A percentile compares a stretch with the other conserved stretches of the same genome.
Conservation (phyloP, 306 rosid genomes). For the Morella rubra region DNA sequence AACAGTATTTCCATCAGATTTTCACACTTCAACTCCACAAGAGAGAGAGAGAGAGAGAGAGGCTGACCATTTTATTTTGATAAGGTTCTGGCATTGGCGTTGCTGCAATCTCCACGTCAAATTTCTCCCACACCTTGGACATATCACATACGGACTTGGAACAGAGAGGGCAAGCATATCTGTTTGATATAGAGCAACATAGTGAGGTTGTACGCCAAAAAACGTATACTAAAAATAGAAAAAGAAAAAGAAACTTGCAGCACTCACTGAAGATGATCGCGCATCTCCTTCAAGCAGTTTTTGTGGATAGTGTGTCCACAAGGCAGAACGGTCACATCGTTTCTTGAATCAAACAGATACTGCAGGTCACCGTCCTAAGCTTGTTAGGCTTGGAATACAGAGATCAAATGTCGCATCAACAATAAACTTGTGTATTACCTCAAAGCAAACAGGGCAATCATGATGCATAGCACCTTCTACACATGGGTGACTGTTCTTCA, state of each 20-base stretch:
- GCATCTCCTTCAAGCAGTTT: slow-evolving; percentile 78
- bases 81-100: slow-evolving; percentile 64
- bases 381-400: slow-evolving; percentile 15
- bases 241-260: not conserved
- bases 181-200: slow-evolving; percentile 15
- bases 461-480: slow-evolving; percentile 98
- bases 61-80: slow-evolving; percentile 56
- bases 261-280: slow-evolving; percentile 77
- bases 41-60: slow-evolving; percentile 1
- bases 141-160: slow-evolving; percentile 85
- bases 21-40: not conserved
- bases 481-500: slow-evolving; percentile 77
- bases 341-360: slow-evolving; percentile 69
- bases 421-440: slow-evolving; percentile 44
- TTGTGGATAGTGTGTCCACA: slow-evolving; percentile 88
- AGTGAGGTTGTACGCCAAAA: not conserved
- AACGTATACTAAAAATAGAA: not conserved
- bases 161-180: slow-evolving; percentile 88
- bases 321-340: slow-evolving; percentile 62
- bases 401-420: not conserved
- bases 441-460: slow-evolving; percentile 88
- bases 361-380: slow-evolving; percentile 41
- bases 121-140: slow-evolving; percentile 88
- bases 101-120: slow-evolving; percentile 81
- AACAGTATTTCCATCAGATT: slow-evolving; percentile 9